phyloP scores from a whole-genome alignment of 495 filamentous ascomycete species.

The Penicillium samsonianum region DNA sequence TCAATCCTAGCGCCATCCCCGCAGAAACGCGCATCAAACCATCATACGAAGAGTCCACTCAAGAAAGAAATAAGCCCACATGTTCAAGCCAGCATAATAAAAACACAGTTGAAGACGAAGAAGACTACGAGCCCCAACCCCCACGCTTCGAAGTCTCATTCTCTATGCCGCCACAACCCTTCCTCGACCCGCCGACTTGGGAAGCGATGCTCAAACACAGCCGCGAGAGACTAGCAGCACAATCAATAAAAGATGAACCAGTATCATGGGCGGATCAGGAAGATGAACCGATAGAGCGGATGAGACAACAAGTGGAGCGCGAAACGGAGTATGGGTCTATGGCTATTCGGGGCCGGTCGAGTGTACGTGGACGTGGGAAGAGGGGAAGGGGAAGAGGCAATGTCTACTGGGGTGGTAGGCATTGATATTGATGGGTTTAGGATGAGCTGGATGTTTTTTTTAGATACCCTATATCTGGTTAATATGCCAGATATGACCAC shows the following conservation, averaged over 20 bases:
- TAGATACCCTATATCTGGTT: constrained; percentile 1
- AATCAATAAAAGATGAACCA: constrained; percentile 2
- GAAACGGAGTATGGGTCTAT: constrained; percentile 38
- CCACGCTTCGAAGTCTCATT: constrained; percentile 21
- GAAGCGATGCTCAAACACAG: constrained; percentile 26
- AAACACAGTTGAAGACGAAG: background rate
- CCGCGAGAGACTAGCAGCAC: constrained; percentile 1
- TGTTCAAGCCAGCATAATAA: background rate
- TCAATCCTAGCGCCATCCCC: constrained; percentile 28
- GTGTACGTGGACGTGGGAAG: constrained; percentile 25
- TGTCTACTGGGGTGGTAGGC: constrained; percentile 19
- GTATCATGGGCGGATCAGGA: background rate
- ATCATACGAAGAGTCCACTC: background rate
- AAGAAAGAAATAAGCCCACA: constrained; percentile 1
- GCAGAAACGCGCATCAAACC: constrained; percentile 25
- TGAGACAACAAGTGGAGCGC: constrained; percentile 19
- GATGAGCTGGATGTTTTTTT: constrained; percentile 5
- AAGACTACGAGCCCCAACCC: background rate
- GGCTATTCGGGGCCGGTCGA: constrained; percentile 35
- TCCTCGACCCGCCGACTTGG: constrained; percentile 29
- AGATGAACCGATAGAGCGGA: constrained; percentile 21
- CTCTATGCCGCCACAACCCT: constrained; percentile 23
- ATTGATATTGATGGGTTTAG: constrained; percentile 4
- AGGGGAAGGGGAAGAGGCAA: constrained; percentile 15
- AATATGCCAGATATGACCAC: background rate